Evolutionary conservation across 805 yeast species (phyloP).

Genomic region (Schizosaccharomyces lindneri): DNA sequence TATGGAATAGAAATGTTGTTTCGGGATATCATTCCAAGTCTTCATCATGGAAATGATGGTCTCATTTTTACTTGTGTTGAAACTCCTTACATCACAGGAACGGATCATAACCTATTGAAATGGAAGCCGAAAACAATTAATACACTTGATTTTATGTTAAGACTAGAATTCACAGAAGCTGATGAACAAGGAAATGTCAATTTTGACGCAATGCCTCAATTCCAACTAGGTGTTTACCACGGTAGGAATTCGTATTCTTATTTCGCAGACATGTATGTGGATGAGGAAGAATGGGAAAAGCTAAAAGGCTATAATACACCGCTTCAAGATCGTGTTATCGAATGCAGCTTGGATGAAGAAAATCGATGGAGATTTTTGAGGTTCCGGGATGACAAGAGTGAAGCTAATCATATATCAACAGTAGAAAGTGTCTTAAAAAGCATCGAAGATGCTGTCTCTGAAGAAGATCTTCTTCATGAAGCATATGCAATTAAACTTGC

Average conservation of each 20-base stretch:
- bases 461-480: conserved; percentile 35
- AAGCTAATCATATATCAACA: conserved; percentile 63
- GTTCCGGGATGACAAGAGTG: conserved; percentile 76
- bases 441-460: conserved; percentile 63
- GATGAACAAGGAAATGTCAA: background rate
- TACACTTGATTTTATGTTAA: conserved; percentile 65
- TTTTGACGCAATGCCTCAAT: background rate
- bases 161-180: conserved; percentile 15
- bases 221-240: conserved; percentile 45
- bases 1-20: conserved; percentile 57
- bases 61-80: conserved; percentile 77
- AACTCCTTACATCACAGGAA: conserved; percentile 68
- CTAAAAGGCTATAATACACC: conserved; percentile 42
- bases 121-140: conserved; percentile 97
- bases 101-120: conserved; percentile 63
- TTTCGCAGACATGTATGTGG: conserved; percentile 37
- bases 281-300: conserved; percentile 58
- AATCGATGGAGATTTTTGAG: conserved; percentile 66
- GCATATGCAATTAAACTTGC: background rate
- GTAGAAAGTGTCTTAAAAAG: conserved; percentile 64
- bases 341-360: conserved; percentile 41
- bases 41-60: conserved; percentile 84
- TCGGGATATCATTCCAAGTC: conserved; percentile 33
- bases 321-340: conserved; percentile 68
- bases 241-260: conserved; percentile 40